Conservation (phyloP, 257 asterid genomes). For the Fraxinus americana region DNA sequence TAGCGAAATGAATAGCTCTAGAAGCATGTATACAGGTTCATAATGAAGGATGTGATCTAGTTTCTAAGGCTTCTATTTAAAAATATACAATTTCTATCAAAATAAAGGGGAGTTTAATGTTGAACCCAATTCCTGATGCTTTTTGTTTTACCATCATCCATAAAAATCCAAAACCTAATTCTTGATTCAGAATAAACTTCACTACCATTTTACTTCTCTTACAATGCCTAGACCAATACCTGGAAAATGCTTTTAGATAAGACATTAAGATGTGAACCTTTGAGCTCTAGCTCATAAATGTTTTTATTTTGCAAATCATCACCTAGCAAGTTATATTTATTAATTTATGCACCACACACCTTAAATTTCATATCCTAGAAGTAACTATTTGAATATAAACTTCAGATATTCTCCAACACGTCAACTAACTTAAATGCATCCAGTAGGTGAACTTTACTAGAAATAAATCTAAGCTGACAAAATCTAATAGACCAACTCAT, state of each 20-base stretch:
- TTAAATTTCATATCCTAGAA: background rate
- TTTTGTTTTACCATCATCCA: background rate
- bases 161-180: conserved; percentile 17
- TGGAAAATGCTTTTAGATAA: background rate
- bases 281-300: too few relatives aligned
- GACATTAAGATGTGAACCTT: background rate
- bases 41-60: background rate
- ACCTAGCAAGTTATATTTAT: background rate
- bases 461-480: background rate
- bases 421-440: conserved; percentile 12
- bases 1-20: background rate
- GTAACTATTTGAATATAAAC: conserved; percentile 3
- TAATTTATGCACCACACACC: background rate
- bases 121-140: background rate
- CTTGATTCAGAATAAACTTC: conserved; percentile 7
- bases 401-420: background rate
- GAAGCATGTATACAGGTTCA: background rate
- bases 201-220: background rate
- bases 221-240: conserved; percentile 10
- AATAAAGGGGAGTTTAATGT: background rate
- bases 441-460: background rate
- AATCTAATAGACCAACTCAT: background rate
- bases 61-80: background rate
- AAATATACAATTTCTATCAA: too few relatives aligned
- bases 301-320: background rate